Percentiles rank a stretch among this genome's conserved stretches.
These are phyloP conservation scores for Agrocybe pediades DNA, from an alignment of 768 basidiomycete species.

Conservation along the genomic window DNA sequence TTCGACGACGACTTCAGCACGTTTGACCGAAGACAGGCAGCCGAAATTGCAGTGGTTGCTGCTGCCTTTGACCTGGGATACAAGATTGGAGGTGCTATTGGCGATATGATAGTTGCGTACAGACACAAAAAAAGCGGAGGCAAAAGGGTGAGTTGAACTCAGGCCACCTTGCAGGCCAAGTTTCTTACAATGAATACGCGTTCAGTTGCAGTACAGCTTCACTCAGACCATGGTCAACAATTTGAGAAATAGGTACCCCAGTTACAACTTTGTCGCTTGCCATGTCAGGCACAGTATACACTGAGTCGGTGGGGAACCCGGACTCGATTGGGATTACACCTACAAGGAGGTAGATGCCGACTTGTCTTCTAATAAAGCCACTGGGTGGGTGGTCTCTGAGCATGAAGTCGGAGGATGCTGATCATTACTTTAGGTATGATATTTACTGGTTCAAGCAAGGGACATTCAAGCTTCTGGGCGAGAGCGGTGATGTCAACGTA, in stretches of 20 bases:
- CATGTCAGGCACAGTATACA: neutral
- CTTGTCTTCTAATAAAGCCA: neutral
- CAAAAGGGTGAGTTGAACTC: neutral
- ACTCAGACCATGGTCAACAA: neutral
- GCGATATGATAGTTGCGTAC: neutral
- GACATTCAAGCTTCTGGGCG: neutral
- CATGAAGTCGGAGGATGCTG: no score
- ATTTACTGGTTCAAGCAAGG: neutral
- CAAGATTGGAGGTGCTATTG: neutral
- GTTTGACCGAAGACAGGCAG: neutral
- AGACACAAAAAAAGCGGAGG: neutral
- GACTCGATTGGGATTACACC: neutral
- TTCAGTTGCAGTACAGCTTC: neutral
- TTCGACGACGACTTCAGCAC: neutral
- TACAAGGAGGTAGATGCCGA: neutral
- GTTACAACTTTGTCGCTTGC: neutral
- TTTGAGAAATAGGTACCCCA: neutral
- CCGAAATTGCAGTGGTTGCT: neutral
- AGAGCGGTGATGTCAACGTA: neutral
- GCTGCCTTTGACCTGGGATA: neutral
- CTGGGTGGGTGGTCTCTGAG: no score
- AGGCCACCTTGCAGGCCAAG: no score
- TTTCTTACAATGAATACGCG: no score
- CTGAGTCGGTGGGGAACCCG: neutral
- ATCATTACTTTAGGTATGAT: no score